Base-by-base conservation (phyloP, 768 basidiomycete genomes). In the Melanogaster broomeanus region DNA sequence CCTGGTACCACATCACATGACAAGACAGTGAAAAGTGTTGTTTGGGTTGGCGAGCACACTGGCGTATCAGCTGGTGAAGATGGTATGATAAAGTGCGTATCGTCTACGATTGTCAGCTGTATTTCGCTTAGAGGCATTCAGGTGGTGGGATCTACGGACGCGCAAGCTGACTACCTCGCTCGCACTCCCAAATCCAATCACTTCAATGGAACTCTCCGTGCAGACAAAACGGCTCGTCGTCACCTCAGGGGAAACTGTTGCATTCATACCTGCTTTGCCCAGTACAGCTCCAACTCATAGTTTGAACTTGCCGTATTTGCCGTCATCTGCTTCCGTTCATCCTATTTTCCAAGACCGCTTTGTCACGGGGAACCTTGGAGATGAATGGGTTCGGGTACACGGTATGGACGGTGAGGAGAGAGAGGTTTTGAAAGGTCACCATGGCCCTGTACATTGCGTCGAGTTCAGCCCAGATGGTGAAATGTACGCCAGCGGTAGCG, bases 371-470 rank as follows among this genome's bases (percentile, higher is more conserved):
- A 91, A 85, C 59, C 77, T 81, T 45, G 82, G 80, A 13, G 97
- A 99, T 68, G 94, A 98, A 61, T 98, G 97, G 97, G 94, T 99
- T 40, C 80, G 96, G 31, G 84, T 98, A 27, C 93, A 98, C 66
- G 88, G 88, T 15, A 84, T 95, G 64, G 82, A 88, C 28, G 97
- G 96, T 2, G 85, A 88, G 68, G 95, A 99, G 73, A 73, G 82
- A 56, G 96, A 98, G 51, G 81, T 97, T 27, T 79, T 94, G 51
- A 96, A 97, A 70, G 96, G 96, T 4, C 97, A 98, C 64, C 97
- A 98, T 66, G 97, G 96, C 21, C 95, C 96, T 18, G 95, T 98
- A 16, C 93, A 96, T 61, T 92, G 90, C 48, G 88, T 96, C 42
- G 88, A 90, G 61, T 96, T 87, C 70, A 92, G 89, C 64, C 96